Evolutionary conservation across 345 rosid genomes (phyloP), one percentile per base, ranked within the genome.

Genomic region (Eutrema japonicum): DNA sequence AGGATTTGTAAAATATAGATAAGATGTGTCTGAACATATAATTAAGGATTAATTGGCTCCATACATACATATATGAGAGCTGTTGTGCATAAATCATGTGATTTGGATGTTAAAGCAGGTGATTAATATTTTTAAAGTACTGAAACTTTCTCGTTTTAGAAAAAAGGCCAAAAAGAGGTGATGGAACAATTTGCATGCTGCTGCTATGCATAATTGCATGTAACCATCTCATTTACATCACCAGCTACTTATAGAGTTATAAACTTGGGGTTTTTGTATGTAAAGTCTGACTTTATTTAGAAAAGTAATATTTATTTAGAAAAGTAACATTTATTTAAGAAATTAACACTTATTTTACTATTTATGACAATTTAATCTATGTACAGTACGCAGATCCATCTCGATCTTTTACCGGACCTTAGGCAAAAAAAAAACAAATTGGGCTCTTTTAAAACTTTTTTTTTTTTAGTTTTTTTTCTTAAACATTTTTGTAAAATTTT

Each of bases 71-170:
- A 57, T 8, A 36, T 62, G 79, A 68, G 79, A 69, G 43, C 58
- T 62, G 46, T 13, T 52, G 10, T 54, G 74, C 74, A 69, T 62
- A 62, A 69, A 76, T 54, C 75, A 76, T 69, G 75, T 76, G 79
- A 73, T 46, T 42, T 73, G 5, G 13, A 41, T 52, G 63, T 33
- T 32, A 12, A 40, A 55, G 50, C 40, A 49, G 43, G 27, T 71
- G 48, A 40, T 33, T 58, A 22, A 42, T 52, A 26, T 60, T n/a
- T 22, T 5, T 2, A 33, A 52, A 9, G 58, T 16, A 68, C 27
- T 62, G 18, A 22, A 69, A 37, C n/a, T 45, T 58, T 69, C 75
- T 53, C 70, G 70, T 63, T 69, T 47, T n/a, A 57, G 50, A 6
- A 37, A 42, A 43, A 52, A 52, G 1, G 3, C 37, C 8, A 29